These are phyloP conservation scores for Rhizomucor miehei DNA, from an alignment of 371 early-diverging fungal species.

Conservation along the genomic window DNA sequence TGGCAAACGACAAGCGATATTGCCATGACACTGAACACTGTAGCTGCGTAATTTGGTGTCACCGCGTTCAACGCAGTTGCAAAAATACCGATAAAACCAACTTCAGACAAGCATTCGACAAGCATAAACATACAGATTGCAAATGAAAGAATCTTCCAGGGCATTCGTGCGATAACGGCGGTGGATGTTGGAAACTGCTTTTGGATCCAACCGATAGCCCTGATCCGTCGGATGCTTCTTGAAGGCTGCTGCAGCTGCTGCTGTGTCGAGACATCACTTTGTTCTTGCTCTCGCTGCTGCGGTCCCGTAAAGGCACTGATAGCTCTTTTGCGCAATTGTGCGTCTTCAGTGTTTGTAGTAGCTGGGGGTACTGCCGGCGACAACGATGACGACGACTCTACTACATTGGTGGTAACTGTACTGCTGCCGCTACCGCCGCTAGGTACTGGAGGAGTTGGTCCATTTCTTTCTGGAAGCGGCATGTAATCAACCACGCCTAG, in stretches of 20 bases:
- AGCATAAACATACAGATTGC: constrained; percentile 82
- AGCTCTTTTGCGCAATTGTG: not conserved
- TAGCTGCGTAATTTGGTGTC: constrained; percentile 52
- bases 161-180: constrained; percentile 61
- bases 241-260: too few species aligned
- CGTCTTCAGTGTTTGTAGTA: not conserved
- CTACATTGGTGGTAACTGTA: not conserved
- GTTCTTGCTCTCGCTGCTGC: not conserved
- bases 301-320: not conserved
- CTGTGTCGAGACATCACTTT: not conserved
- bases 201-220: not conserved
- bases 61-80: constrained; percentile 55
- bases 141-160: constrained; percentile 77
- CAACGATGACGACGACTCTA: not conserved
- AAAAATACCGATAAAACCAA: constrained; percentile 72
- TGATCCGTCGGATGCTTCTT: too few species aligned
- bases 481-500: too few species aligned
- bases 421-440: not conserved
- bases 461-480: too few species aligned
- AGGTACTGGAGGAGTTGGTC: too few species aligned
- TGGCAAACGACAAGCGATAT: constrained; percentile 71
- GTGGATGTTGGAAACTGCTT: constrained; percentile 39
- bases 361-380: not conserved
- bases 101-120: constrained; percentile 63
- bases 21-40: constrained; percentile 62